Evolutionary conservation across 192 early-diverging fungal species (phyloP).

Genomic region (Coemansia sp.): DNA sequence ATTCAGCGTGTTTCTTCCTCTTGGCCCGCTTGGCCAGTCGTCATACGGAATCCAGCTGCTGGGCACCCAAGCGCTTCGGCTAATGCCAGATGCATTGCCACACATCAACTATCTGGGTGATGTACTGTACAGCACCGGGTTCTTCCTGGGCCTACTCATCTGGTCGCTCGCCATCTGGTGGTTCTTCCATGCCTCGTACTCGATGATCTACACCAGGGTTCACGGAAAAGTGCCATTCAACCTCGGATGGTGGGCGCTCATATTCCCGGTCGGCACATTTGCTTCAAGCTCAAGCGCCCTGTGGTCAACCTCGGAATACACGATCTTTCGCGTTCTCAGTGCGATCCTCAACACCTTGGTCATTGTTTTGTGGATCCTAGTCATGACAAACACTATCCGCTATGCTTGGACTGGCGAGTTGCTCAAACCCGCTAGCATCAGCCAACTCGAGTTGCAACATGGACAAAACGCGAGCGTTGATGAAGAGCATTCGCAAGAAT

Average conservation of each 20-base stretch:
- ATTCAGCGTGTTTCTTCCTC: conserved; percentile 52
- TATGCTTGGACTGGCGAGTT: conserved; percentile 50
- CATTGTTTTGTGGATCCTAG: conserved; percentile 31
- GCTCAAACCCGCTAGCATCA: conserved; percentile 33
- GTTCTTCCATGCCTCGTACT: conserved; percentile 43
- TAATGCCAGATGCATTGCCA: conserved; percentile 29
- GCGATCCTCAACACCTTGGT: conserved; percentile 40
- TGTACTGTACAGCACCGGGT: conserved; percentile 29
- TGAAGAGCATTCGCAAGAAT: neutral
- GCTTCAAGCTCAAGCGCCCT: conserved; percentile 28
- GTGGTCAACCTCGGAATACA: conserved; percentile 19
- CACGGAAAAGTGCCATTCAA: conserved; percentile 50
- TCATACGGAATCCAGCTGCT: conserved; percentile 55
- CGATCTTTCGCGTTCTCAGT: conserved; percentile 42
- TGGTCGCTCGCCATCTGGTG: conserved; percentile 57
- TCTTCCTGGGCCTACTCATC: conserved; percentile 39
- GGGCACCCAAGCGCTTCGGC: conserved; percentile 35
- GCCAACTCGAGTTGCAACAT: conserved; percentile 21
- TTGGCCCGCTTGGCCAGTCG: conserved; percentile 56
- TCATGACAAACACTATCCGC: conserved; percentile 29
- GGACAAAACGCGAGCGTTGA: neutral
- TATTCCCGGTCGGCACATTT: conserved; percentile 56
- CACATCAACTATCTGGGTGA: conserved; percentile 35
- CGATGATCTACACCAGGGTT: conserved; percentile 29
- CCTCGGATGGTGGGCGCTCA: conserved; percentile 62